Conservation (phyloP, 2,329 filamentous ascomycete genomes). For the Coniochaeta sp. region DNA sequence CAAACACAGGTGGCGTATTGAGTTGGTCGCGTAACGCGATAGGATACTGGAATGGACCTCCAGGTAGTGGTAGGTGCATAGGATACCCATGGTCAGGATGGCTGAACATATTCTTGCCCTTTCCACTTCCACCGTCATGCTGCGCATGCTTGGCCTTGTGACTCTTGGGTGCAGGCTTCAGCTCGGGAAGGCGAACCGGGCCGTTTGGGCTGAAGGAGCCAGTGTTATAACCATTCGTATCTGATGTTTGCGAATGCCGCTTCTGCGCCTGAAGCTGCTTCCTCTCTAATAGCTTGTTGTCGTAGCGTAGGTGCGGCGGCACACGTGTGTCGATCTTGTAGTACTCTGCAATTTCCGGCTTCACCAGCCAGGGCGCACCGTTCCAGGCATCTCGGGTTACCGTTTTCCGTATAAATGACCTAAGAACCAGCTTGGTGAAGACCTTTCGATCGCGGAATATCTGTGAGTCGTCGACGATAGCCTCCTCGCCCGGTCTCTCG, state of each 20-base stretch:
- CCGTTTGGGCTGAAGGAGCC: constrained; percentile 28
- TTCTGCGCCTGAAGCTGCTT: constrained; percentile 64
- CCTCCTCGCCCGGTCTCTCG: constrained; percentile 59
- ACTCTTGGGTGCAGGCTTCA: constrained; percentile 66
- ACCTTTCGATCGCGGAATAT: constrained; percentile 81
- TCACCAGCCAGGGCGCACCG: constrained; percentile 95
- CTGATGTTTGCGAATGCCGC: constrained; percentile 44
- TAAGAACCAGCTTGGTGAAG: constrained; percentile 90
- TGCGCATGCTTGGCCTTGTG: constrained; percentile 46
- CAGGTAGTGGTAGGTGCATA: constrained; percentile 30
- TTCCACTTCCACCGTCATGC: constrained; percentile 23
- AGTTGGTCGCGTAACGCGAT: constrained; percentile 31
- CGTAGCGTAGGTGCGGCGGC: constrained; percentile 73
- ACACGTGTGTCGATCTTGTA: constrained; percentile 86
- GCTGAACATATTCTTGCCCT: constrained; percentile 26
- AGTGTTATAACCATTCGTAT: constrained; percentile 34
- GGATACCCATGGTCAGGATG: constrained; percentile 29
- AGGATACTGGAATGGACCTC: constrained; percentile 39
- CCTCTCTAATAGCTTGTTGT: constrained; percentile 69
- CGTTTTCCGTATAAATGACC: constrained; percentile 91
- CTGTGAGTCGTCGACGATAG: constrained; percentile 71
- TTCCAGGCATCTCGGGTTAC: constrained; percentile 89
- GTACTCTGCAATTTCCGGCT: constrained; percentile 70
- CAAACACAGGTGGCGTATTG: constrained; percentile 26
- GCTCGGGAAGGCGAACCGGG: constrained; percentile 56